A percentile compares a stretch with the other conserved stretches of the same genome.
Evolutionary conservation across 2,329 filamentous ascomycete genomes (phyloP).

Genomic region (Thyridium curvatum): DNA sequence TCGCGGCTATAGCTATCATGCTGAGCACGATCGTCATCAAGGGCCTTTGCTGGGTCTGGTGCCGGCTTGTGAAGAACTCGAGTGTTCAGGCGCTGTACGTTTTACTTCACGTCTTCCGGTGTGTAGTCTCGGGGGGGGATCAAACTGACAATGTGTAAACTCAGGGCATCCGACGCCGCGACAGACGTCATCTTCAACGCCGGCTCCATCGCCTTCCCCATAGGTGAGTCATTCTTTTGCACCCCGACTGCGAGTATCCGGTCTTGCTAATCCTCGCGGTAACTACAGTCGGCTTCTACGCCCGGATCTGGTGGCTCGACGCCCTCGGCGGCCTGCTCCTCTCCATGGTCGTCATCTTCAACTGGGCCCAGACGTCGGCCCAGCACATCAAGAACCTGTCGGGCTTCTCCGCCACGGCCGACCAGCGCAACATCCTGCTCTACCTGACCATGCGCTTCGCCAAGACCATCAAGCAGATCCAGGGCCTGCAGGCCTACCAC

Average conservation of each 20-base stretch:
- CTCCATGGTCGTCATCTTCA: slow-evolving; percentile 72
- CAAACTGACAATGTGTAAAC: slow-evolving; percentile 1
- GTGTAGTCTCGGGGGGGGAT: background rate
- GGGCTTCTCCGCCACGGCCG: slow-evolving; percentile 70
- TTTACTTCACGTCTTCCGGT: slow-evolving; percentile 2
- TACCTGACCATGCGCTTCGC: slow-evolving; percentile 95
- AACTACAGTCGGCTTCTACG: slow-evolving; percentile 59
- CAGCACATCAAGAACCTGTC: slow-evolving; percentile 77
- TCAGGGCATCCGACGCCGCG: slow-evolving; percentile 20
- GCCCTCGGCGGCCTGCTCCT: slow-evolving; percentile 71
- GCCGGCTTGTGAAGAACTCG: slow-evolving; percentile 77
- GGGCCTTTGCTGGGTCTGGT: slow-evolving; percentile 79
- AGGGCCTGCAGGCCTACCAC: slow-evolving; percentile 80
- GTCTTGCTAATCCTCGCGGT: slow-evolving; percentile 2
- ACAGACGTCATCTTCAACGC: slow-evolving; percentile 79
- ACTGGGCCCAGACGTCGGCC: slow-evolving; percentile 68
- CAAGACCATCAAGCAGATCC: slow-evolving; percentile 78
- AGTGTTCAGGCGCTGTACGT: slow-evolving; percentile 71
- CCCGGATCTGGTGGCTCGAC: slow-evolving; percentile 78
- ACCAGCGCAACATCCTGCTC: slow-evolving; percentile 77
- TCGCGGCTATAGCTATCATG: slow-evolving; percentile 76
- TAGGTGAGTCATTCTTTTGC: slow-evolving; percentile 45
- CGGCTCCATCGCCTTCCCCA: slow-evolving; percentile 81
- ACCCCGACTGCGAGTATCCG: slow-evolving; percentile 1
- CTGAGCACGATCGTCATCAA: slow-evolving; percentile 75